phyloP scores from a whole-genome alignment of 371 early-diverging fungal genomes.

The Mortierella sp. region DNA sequence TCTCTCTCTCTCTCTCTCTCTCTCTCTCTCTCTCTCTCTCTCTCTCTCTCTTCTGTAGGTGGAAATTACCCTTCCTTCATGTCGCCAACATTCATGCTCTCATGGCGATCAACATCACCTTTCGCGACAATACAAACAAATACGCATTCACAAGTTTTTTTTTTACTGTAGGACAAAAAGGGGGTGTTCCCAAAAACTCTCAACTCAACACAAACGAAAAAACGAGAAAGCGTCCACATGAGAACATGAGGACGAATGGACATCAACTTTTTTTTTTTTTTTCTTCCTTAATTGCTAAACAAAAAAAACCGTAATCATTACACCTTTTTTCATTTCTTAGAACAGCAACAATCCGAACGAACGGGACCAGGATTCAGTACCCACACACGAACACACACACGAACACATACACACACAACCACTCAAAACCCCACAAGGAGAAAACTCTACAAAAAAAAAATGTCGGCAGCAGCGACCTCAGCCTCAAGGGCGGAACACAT shows the following conservation, averaged over 20 bases:
- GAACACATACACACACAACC: background rate
- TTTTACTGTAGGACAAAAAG: background rate
- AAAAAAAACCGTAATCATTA: background rate
- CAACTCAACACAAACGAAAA: no score
- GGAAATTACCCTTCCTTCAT: background rate
- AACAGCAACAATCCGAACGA: background rate
- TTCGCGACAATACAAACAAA: background rate
- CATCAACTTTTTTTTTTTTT: background rate
- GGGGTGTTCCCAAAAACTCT: slow-evolving; percentile 1
- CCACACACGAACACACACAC: background rate
- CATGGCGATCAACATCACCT: background rate
- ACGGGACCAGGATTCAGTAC: background rate
- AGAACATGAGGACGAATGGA: slow-evolving; percentile 17
- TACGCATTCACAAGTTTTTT: no score
- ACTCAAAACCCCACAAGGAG: background rate
- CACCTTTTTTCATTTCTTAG: background rate
- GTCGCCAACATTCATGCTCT: background rate
- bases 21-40: background rate
- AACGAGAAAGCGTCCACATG: background rate
- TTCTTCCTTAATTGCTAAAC: no score
- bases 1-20: background rate
- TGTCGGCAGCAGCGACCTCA: background rate
- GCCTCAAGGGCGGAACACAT: slow-evolving; percentile 29
- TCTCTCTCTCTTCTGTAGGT: background rate
- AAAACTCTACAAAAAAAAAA: background rate